Conservation (phyloP, 352 stramenopile species). For the Saprolegnia parasitica region DNA sequence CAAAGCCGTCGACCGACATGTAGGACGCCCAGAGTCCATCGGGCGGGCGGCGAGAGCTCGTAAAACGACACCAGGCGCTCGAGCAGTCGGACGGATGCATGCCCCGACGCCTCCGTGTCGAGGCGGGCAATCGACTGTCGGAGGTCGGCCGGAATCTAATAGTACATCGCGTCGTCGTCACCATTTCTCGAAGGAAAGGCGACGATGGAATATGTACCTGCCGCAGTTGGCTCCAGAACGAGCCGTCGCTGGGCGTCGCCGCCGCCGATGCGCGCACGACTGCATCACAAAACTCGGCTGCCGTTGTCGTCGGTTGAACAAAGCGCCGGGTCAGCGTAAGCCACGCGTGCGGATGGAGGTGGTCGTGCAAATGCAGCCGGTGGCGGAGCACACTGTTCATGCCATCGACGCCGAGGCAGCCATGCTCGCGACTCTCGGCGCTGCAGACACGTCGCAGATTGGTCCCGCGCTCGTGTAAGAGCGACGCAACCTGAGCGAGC, state of each 20-base stretch:
- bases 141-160: slow-evolving; percentile 16
- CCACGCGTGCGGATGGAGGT: slow-evolving; percentile 41
- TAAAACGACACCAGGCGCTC: slow-evolving; percentile 17
- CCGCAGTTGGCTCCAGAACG: not conserved
- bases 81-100: not conserved
- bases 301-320: slow-evolving; percentile 4
- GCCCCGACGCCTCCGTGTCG: not conserved
- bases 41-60: not conserved
- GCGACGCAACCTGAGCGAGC: slow-evolving; percentile 33
- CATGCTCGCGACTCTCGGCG: slow-evolving; percentile 23
- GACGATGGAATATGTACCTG: not conserved
- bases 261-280: slow-evolving; percentile 26
- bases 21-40: slow-evolving; percentile 3
- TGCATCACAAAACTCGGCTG: slow-evolving; percentile 65
- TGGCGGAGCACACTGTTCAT: slow-evolving; percentile 33
- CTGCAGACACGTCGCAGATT: slow-evolving; percentile 40
- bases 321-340: slow-evolving; percentile 60
- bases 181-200: not conserved
- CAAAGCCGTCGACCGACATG: slow-evolving; percentile 1
- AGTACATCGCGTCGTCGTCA: too few species aligned
- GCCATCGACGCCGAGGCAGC: slow-evolving; percentile 3
- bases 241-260: not conserved
- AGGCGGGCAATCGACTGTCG: slow-evolving; percentile 8
- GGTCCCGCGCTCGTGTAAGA: not conserved
- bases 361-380: slow-evolving; percentile 7